phyloP scores from a whole-genome alignment of 1,139 yeast genomes.

The Yamadazyma taylorii region DNA sequence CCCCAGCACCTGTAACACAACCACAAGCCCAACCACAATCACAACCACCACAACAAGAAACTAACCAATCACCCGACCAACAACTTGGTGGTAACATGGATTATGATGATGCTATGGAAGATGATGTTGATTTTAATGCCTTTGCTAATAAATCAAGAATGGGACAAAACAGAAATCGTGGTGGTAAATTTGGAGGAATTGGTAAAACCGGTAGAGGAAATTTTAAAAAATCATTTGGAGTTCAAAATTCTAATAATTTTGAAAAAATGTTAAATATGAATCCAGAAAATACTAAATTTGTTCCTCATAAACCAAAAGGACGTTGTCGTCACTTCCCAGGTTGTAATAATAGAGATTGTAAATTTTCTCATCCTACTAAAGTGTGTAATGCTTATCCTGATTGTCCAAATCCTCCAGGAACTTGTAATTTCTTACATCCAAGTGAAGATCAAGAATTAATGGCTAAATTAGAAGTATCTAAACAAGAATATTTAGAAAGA shows the following conservation, averaged over 20 bases:
- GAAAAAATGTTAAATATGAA: slow-evolving; percentile 41
- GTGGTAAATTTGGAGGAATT: slow-evolving; percentile 13
- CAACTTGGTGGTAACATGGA: slow-evolving; percentile 4
- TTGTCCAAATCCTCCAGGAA: slow-evolving; percentile 78
- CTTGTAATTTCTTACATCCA: slow-evolving; percentile 81
- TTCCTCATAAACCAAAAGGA: slow-evolving; percentile 50
- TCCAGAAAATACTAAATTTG: slow-evolving; percentile 25
- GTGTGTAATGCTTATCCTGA: slow-evolving; percentile 75
- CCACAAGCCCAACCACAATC: slow-evolving; percentile 7
- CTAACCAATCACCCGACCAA: slow-evolving; percentile 6
- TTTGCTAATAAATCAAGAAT: slow-evolving; percentile 13
- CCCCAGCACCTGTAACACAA: slow-evolving; percentile 11
- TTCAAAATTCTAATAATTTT: slow-evolving; percentile 39
- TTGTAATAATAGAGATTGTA: slow-evolving; percentile 68
- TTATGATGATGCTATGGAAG: slow-evolving; percentile 14
- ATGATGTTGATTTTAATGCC: slow-evolving; percentile 15
- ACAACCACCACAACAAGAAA: too few relatives aligned
- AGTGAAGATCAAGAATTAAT: slow-evolving; percentile 76
- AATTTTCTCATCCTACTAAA: slow-evolving; percentile 76
- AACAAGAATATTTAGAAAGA: slow-evolving; percentile 48
- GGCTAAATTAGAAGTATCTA: slow-evolving; percentile 61
- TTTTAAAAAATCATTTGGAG: slow-evolving; percentile 30
- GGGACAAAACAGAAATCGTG: background rate
- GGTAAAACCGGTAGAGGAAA: slow-evolving; percentile 12
- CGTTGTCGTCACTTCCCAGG: slow-evolving; percentile 81